A percentile compares a stretch with the other conserved stretches of the same genome.
Conservation (phyloP, 305 asterid species). For the Fraxinus velutina region DNA sequence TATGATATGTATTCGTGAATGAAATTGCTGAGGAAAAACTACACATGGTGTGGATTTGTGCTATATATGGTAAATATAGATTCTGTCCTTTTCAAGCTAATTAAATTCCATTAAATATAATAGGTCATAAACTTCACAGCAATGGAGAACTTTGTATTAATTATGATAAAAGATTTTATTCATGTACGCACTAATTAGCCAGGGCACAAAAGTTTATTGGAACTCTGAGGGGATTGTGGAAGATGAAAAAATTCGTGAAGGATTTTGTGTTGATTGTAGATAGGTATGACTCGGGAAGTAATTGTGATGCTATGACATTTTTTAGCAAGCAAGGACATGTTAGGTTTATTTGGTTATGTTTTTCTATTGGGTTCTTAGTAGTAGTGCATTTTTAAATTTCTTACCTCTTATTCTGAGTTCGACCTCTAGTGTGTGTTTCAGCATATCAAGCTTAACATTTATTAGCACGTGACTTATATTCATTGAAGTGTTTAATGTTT, state of each 20-base stretch:
- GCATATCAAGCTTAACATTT: background rate
- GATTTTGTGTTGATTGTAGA: background rate
- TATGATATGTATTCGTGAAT: background rate
- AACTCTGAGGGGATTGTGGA: background rate
- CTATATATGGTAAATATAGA: background rate
- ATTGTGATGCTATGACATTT: background rate
- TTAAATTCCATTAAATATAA: too few relatives aligned
- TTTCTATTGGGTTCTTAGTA: background rate
- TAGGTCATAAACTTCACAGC: background rate
- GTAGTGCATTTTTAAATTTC: background rate
- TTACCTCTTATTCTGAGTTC: background rate
- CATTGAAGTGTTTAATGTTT: background rate
- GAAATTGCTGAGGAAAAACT: background rate
- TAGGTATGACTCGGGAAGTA: background rate
- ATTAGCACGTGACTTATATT: background rate
- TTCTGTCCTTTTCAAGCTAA: background rate
- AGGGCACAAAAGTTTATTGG: background rate
- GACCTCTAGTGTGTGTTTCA: background rate
- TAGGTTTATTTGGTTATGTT: background rate
- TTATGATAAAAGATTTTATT: background rate
- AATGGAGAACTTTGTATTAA: background rate
- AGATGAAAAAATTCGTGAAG: background rate
- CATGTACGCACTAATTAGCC: background rate
- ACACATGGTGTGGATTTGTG: background rate
- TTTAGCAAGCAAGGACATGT: background rate